phyloP scores from a whole-genome alignment of 768 basidiomycete species.

The Collybia mongolica region DNA sequence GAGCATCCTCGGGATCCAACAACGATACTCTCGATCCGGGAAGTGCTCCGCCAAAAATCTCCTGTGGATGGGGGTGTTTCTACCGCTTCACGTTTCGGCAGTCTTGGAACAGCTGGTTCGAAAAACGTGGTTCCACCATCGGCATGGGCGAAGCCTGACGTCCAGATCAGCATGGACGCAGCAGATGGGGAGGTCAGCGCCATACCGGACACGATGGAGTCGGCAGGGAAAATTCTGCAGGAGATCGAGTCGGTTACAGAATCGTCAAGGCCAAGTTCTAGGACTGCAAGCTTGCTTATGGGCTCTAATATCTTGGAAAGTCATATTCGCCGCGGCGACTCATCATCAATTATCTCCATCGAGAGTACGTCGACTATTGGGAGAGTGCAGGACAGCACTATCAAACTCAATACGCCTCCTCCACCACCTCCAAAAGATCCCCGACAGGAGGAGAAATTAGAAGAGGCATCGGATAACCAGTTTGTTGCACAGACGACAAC shows the following conservation, averaged over 20 bases:
- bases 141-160: conserved; percentile 58
- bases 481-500: conserved; percentile 10
- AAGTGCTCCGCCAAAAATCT: conserved; percentile 57
- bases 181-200: conserved; percentile 49
- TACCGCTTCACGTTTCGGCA: background rate
- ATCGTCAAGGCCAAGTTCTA: conserved; percentile 25
- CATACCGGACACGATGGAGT: conserved; percentile 30
- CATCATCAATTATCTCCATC: conserved; percentile 37
- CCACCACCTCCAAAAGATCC: conserved; percentile 23
- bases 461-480: background rate
- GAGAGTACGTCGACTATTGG: conserved; percentile 39
- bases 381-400: conserved; percentile 13
- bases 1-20: conserved; percentile 62
- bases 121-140: conserved; percentile 30
- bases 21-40: conserved; percentile 55
- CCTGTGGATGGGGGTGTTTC: conserved; percentile 29
- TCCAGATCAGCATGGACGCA: conserved; percentile 48
- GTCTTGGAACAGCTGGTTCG: conserved; percentile 8
- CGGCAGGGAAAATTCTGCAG: conserved; percentile 45
- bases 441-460: background rate
- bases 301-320: conserved; percentile 9
- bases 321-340: conserved; percentile 33
- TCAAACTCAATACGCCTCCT: conserved; percentile 16
- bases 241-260: conserved; percentile 33
- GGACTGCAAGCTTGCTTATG: conserved; percentile 24